Evolutionary conservation across 768 basidiomycete species (phyloP).

Genomic region (Hysterangium stoloniferum): DNA sequence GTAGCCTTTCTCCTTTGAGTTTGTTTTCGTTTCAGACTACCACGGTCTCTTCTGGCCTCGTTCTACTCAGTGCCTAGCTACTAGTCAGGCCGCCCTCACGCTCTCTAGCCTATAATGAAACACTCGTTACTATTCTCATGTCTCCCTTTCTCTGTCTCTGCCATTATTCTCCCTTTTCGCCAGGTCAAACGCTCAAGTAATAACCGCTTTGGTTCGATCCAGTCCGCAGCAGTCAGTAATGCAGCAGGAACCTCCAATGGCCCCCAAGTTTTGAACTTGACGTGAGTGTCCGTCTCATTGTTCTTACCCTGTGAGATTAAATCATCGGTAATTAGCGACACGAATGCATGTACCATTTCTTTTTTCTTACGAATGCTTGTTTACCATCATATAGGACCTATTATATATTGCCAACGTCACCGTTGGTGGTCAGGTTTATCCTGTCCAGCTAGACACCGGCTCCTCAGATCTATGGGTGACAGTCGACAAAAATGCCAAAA

Average conservation of each 20-base stretch:
- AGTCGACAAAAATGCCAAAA: conserved; percentile 1
- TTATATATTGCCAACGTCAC: conserved; percentile 70
- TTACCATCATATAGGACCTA: conserved; percentile 66
- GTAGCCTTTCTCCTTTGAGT: no score
- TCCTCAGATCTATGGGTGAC: conserved; percentile 75
- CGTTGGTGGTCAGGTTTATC: conserved; percentile 28
- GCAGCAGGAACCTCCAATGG: neutral
- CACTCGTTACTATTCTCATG: conserved; percentile 1
- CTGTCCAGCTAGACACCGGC: conserved; percentile 78
- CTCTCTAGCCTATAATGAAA: neutral
- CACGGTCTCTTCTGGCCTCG: no score
- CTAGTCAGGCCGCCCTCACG: no score
- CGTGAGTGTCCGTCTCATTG: neutral
- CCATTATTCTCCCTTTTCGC: neutral
- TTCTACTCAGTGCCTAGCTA: no score
- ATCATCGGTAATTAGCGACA: neutral
- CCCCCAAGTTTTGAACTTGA: neutral
- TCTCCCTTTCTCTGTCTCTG: neutral
- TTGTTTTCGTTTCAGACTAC: no score
- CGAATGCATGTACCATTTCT: neutral
- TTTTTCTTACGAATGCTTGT: conserved; percentile 11
- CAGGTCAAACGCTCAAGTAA: neutral
- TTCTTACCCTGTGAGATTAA: neutral
- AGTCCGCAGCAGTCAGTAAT: neutral
- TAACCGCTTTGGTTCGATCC: neutral